Conservation (phyloP, 2,329 filamentous ascomycete genomes). For the Aspergillus pseudoterreus region DNA sequence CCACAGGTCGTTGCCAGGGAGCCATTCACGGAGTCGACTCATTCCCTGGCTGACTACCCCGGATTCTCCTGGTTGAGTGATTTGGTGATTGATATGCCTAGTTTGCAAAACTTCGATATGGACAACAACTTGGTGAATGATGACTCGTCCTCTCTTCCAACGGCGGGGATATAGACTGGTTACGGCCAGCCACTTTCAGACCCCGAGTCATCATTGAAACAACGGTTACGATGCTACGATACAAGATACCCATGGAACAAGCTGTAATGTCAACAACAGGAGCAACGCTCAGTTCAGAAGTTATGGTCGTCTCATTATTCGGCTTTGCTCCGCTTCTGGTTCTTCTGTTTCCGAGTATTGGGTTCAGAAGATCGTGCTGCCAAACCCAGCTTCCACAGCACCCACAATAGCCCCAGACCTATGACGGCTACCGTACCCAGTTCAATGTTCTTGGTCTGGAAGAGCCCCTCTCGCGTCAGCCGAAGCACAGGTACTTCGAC, state of each 20-base stretch:
- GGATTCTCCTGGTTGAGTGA: conserved; percentile 44
- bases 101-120: conserved; percentile 43
- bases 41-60: conserved; percentile 26
- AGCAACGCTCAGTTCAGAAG: conserved; percentile 5
- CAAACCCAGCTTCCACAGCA: conserved; percentile 56
- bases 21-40: conserved; percentile 9
- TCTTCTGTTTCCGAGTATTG: conserved; percentile 1
- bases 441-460: conserved; percentile 40
- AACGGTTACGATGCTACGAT: background rate
- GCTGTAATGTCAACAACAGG: background rate
- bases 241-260: background rate
- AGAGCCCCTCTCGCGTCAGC: conserved; percentile 45
- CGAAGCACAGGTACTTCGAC: conserved; percentile 65
- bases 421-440: conserved; percentile 58
- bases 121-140: conserved; percentile 21
- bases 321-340: conserved; percentile 22
- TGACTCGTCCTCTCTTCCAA: conserved; percentile 23
- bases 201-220: background rate
- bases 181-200: too few relatives aligned
- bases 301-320: conserved; percentile 14
- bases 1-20: conserved; percentile 7
- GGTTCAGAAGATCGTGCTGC: conserved; percentile 25
- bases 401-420: conserved; percentile 64
- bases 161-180: conserved; percentile 21
- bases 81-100: conserved; percentile 44